A percentile compares a stretch with the other conserved stretches of the same genome.
Evolutionary conservation across 176 grass and related monocot species (phyloP).

Genomic region (Thinopyrum elongatum): DNA sequence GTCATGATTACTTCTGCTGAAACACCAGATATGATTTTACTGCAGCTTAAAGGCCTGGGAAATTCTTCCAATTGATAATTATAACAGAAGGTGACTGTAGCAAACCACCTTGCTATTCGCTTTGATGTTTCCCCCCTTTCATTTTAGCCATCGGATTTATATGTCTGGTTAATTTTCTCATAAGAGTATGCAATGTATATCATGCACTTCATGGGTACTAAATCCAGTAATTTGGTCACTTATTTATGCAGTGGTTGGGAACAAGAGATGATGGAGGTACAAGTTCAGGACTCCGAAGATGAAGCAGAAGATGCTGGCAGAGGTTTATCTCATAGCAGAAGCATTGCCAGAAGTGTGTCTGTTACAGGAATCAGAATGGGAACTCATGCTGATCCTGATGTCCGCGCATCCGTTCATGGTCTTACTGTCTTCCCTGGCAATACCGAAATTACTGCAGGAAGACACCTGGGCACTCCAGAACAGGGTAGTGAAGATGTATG

Average conservation of each 20-base stretch:
- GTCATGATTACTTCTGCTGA: slow-evolving; percentile 3
- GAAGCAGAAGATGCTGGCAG: slow-evolving; percentile 48
- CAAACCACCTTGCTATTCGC: background rate
- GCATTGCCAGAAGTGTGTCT: slow-evolving; percentile 8
- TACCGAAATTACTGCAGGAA: slow-evolving; percentile 18
- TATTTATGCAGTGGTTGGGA: slow-evolving; percentile 73
- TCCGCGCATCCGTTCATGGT: background rate
- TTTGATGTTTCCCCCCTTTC: background rate
- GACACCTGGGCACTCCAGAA: slow-evolving; percentile 9
- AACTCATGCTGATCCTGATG: slow-evolving; percentile 25
- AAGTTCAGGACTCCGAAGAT: slow-evolving; percentile 75
- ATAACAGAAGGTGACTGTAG: slow-evolving; percentile 65
- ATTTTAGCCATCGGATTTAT: background rate
- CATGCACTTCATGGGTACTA: background rate
- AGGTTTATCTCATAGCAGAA: slow-evolving; percentile 25
- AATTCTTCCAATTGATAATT: slow-evolving; percentile 66
- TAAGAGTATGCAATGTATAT: background rate
- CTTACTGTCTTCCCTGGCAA: slow-evolving; percentile 11
- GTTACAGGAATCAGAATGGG: background rate
- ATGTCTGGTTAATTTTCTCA: background rate
- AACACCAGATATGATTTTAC: background rate
- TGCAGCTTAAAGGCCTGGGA: slow-evolving; percentile 82
- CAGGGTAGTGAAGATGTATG: slow-evolving; percentile 15
- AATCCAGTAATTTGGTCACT: slow-evolving; percentile 3
- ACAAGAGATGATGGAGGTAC: slow-evolving; percentile 74